These are phyloP conservation scores for Backusella mclennaniae DNA, from an alignment of 192 early-diverging fungal species.

Conservation along the genomic window DNA sequence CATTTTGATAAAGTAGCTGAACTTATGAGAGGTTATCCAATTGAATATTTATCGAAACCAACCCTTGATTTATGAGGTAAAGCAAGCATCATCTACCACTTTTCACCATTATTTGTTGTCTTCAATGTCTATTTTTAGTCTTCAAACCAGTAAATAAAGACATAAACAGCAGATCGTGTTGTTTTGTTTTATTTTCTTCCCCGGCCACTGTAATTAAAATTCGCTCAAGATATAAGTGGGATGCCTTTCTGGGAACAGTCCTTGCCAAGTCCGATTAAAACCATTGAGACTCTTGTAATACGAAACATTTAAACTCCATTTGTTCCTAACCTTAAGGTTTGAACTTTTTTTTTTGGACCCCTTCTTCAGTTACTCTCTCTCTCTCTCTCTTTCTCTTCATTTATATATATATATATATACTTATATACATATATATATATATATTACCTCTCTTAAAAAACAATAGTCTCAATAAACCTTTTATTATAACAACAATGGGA, in stretches of 20 bases:
- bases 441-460: neutral
- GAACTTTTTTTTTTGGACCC: neutral
- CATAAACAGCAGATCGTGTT: neutral
- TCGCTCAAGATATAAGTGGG: neutral
- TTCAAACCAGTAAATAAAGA: neutral
- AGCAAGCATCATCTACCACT: neutral
- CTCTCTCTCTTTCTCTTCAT: neutral
- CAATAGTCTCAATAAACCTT: neutral
- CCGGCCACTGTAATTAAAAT: neutral
- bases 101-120: neutral
- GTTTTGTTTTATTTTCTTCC: neutral
- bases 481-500: conserved; percentile 2
- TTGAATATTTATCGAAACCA: neutral
- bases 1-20: neutral
- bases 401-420: neutral
- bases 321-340: neutral
- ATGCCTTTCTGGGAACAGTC: neutral
- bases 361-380: neutral
- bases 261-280: conserved; percentile 1
- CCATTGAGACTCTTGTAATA: conserved; percentile 3
- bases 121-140: neutral
- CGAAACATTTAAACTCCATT: conserved; percentile 10
- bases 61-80: neutral
- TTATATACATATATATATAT: neutral
- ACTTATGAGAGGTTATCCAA: too few species aligned